phyloP scores from a whole-genome alignment of 208 protist species.

The Porcisia hertigi region DNA sequence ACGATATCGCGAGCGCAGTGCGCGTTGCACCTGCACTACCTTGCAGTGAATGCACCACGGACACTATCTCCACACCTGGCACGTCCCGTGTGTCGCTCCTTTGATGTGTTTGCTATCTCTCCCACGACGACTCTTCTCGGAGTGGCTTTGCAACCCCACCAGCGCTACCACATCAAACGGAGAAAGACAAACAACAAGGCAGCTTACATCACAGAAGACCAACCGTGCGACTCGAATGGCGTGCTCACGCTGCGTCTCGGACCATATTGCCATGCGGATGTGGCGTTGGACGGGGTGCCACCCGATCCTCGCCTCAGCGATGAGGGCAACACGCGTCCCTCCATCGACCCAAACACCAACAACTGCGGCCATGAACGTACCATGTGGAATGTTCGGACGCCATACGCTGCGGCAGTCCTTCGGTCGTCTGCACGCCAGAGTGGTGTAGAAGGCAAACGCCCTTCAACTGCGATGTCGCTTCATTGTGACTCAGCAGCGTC shows the following conservation, averaged over 20 bases:
- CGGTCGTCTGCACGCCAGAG: slow-evolving; percentile 3
- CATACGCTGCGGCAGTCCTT: background rate
- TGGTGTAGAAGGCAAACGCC: slow-evolving; percentile 1
- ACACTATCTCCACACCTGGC: background rate
- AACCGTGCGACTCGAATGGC: background rate
- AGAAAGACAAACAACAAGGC: background rate
- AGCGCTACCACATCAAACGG: slow-evolving; percentile 41
- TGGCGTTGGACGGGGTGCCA: slow-evolving; percentile 13
- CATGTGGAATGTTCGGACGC: background rate
- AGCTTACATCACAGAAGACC: background rate
- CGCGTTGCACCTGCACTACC: slow-evolving; percentile 21
- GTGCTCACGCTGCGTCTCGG: slow-evolving; percentile 24
- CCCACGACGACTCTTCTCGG: slow-evolving; percentile 23
- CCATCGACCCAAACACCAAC: background rate
- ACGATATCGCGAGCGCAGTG: slow-evolving; percentile 30
- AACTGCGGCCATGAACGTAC: background rate
- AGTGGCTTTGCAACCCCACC: slow-evolving; percentile 39
- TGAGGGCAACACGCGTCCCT: background rate
- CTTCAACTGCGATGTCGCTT: background rate
- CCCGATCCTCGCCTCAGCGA: background rate
- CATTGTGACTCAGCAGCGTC: slow-evolving; percentile 10
- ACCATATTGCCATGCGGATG: slow-evolving; percentile 21
- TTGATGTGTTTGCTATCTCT: slow-evolving; percentile 22
- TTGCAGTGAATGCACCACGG: background rate
- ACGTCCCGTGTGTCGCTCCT: slow-evolving; percentile 15